Base-by-base conservation (phyloP, 1,284 basidiomycete genomes). In the Phellopilus nigrolimitatus region DNA sequence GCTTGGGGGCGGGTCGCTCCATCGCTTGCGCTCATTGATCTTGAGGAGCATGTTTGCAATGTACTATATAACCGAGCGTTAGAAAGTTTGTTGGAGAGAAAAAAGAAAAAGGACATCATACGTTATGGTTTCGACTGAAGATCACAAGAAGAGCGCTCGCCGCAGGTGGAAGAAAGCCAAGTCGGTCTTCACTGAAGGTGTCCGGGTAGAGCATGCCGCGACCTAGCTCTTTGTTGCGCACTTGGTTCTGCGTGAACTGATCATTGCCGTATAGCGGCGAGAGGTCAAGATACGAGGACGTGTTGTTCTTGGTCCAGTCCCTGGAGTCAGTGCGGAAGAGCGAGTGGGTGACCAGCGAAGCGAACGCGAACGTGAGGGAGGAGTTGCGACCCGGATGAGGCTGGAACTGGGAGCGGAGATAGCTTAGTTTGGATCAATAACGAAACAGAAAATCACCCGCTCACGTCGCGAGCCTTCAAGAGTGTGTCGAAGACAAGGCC, bases 251-350 rank as follows among this genome's bases (percentile, higher is more conserved):
- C 3, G 62, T 42, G 2, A 27, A 13, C 41, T 52, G 55, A 15
- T 42, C 55, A 47, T 66, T 63, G 6, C 74, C 74, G 57, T 75
- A 73, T 1, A 72, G 56, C 4, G 67, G 68, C 7, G 49, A 58
- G 17, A 41, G 45, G 31, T 84, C 80, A 47, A 84, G 70, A 57
- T 82, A 83, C 3, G 76, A 78, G 28, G 72, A 74, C 3, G 80
- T 74, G 36, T 74, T 67, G 64, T 84, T 83, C 60, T 75, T 73
- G 34, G 61, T 66, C 54, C 62, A 64, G 48, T 75, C 65, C 1
- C 58, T 48, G 5, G 58, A 57, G 48, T 71, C 67, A 2, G 72
- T 72, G 12, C 70, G 61, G 66, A 76, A 77, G 7, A 76, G 58
- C 2, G 71, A 70, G 53, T 75, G 74, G 9, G 69, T 74, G 49